Evolutionary conservation across 148 eudicot species (phyloP), one percentile per base, ranked within the genome.

Genomic region (Tetragonia tetragonoides): DNA sequence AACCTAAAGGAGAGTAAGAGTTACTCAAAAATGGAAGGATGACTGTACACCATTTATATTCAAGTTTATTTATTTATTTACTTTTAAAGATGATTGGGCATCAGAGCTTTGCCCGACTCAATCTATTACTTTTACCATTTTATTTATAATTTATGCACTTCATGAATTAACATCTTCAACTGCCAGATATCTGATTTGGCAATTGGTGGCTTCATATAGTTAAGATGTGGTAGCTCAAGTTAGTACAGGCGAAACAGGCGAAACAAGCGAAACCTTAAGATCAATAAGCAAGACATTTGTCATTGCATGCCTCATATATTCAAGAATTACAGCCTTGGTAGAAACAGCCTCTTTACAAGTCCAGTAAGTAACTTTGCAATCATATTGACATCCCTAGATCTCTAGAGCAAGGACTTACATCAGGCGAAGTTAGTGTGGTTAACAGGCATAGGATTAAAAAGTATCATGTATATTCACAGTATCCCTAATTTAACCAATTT

Each of bases 161-260:
- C 66, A 62, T 46, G 39, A 44, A 62, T 34, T 42, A 20, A 16
- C 15, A 14, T 66, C 69, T 39, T 16, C 12, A 40, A 49, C 16
- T 10, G 59, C 20, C 12, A 72, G 15, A 53, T 8, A 56, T 24
- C 71, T 28, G 34, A 28, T 28, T 28, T 28, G 34, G 34, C 24
- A 70, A 14, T 61, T 23, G 34, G 37, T 47, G 75, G 71, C 74
- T 78, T 46, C 68, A 24, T 46, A 20, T 57, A 57, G 28, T 40
- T 53, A 24, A 21, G 41, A 23, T 77, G 53, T 15, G n/a, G 61
- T 68, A 61, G 15, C 38, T 18, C 9, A 68, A 60, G 34, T 10
- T 28, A 59, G 68, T 56, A 34, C 3, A 41, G 2, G 46, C 28
- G 16, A 18, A 20, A 51, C 34, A 41, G 2, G 46, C 28, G 16